These are phyloP conservation scores for Colletotrichum nymphaeae DNA, from an alignment of 2,329 filamentous ascomycete species.

Conservation along the genomic window DNA sequence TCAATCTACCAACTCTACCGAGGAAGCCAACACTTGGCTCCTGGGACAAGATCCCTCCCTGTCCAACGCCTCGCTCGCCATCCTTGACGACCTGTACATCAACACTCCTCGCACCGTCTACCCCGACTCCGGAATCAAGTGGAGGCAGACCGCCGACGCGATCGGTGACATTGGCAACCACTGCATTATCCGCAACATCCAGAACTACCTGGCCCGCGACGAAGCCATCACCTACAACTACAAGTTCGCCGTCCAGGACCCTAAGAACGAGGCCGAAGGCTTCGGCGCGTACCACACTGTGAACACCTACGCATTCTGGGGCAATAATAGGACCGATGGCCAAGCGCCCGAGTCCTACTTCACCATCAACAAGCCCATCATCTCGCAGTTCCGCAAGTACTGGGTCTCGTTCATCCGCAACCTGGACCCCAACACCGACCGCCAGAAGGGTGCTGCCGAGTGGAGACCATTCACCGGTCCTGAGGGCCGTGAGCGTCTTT, in stretches of 20 bases:
- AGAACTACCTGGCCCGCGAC: constrained; percentile 42
- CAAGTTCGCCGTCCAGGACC: constrained; percentile 75
- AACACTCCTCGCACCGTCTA: constrained; percentile 47
- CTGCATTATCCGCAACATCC: constrained; percentile 48
- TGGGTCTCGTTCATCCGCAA: constrained; percentile 79
- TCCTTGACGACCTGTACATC: constrained; percentile 49
- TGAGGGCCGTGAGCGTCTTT: constrained; percentile 48
- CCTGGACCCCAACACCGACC: constrained; percentile 71
- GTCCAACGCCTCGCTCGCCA: constrained; percentile 43
- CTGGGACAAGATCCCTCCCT: constrained; percentile 48
- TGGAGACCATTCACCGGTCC: constrained; percentile 60
- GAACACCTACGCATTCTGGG: constrained; percentile 76
- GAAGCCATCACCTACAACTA: constrained; percentile 70
- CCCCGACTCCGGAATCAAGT: constrained; percentile 47
- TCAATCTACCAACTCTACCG: constrained; percentile 44
- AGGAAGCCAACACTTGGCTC: constrained; percentile 47
- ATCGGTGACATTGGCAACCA: constrained; percentile 50
- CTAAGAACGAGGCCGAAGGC: constrained; percentile 61
- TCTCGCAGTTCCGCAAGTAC: constrained; percentile 74
- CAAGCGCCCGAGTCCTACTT: constrained; percentile 66
- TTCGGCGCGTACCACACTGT: constrained; percentile 75
- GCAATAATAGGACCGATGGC: constrained; percentile 64
- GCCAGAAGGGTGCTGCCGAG: constrained; percentile 55
- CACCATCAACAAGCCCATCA: constrained; percentile 64
- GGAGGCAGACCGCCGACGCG: constrained; percentile 49